Evolutionary conservation across 2,329 filamentous ascomycete genomes (phyloP), one percentile per base, ranked within the genome.

Genomic region (Fusarium sp.): DNA sequence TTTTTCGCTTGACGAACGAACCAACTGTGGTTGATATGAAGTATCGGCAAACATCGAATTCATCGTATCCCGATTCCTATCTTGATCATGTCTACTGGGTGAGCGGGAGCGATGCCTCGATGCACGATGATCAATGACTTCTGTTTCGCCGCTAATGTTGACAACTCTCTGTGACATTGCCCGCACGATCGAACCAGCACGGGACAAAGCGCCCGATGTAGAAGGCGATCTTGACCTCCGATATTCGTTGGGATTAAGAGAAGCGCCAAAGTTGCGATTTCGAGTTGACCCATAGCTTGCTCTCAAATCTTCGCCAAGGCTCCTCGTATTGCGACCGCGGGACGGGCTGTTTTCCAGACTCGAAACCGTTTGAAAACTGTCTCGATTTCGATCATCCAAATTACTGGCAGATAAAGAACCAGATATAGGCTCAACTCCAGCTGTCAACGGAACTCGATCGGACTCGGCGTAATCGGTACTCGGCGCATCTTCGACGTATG

Each of bases 111-210:
- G 91, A 85, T 85, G 84, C 54, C 90, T 87, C 47, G 90, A 88
- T 30, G 91, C 87, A 58, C 90, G 91, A 71, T 93, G 91, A 80
- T 98, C 94, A 22, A 95, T 87, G 26, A 94, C 85, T 77, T 98
- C 94, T 9, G 92, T 92, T 79, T 98, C 96, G 80, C 97, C 97
- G 83, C 95, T 98, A 77, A 99, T 90, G 80, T 98, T 98, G 79
- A 99, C 96, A 63, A 99, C 95, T 85, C 96, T 94, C 84, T 98
- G 95, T 38, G 97, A 98, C 91, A 99, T 97, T 70, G 90, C 90
- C 74, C 93, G 90, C 82, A 95, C 90, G 77, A 95, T 94, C 14
- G 93, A 94, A 50, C 93, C 90, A 69, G 93, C 93, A 75, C 90
- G 87, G 30, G 88, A 89, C 59, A 95, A 82, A 24, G 93, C 92